Evolutionary conservation across 2,329 filamentous ascomycete species (phyloP).

Genomic region (Phaeophleospora eucalypticola): DNA sequence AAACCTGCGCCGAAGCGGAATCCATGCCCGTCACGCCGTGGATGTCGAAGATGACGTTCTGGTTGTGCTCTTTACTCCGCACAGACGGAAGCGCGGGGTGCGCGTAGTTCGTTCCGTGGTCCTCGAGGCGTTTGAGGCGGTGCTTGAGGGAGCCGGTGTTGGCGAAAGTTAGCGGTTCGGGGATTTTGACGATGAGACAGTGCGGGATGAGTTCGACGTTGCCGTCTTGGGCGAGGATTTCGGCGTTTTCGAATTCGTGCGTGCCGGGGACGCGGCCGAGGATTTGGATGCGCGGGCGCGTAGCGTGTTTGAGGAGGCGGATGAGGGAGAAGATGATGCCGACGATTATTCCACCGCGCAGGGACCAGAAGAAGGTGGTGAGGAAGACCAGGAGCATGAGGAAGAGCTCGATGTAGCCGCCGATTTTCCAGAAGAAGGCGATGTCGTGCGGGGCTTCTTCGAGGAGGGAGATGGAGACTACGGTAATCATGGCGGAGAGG

Average conservation of each 20-base stretch:
- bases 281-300: constrained; percentile 91
- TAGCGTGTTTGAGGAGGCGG: constrained; percentile 84
- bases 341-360: constrained; percentile 88
- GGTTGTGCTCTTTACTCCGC: constrained; percentile 73
- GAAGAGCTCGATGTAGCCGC: constrained; percentile 77
- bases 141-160: constrained; percentile 88
- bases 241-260: constrained; percentile 76
- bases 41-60: constrained; percentile 93
- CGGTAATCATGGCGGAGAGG: constrained; percentile 87
- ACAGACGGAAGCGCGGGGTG: constrained; percentile 85
- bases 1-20: constrained; percentile 85
- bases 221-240: constrained; percentile 39
- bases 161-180: constrained; percentile 92
- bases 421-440: constrained; percentile 79
- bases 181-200: constrained; percentile 94
- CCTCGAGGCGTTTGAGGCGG: constrained; percentile 74
- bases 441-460: constrained; percentile 95
- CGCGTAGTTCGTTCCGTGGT: constrained; percentile 79
- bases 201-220: constrained; percentile 82
- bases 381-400: constrained; percentile 89
- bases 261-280: constrained; percentile 83
- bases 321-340: constrained; percentile 88
- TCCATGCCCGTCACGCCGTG: constrained; percentile 96
- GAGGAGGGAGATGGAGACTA: constrained; percentile 89
- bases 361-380: constrained; percentile 89